Evolutionary conservation across 352 stramenopile genomes (phyloP).

Genomic region (Pythium folliculosum): DNA sequence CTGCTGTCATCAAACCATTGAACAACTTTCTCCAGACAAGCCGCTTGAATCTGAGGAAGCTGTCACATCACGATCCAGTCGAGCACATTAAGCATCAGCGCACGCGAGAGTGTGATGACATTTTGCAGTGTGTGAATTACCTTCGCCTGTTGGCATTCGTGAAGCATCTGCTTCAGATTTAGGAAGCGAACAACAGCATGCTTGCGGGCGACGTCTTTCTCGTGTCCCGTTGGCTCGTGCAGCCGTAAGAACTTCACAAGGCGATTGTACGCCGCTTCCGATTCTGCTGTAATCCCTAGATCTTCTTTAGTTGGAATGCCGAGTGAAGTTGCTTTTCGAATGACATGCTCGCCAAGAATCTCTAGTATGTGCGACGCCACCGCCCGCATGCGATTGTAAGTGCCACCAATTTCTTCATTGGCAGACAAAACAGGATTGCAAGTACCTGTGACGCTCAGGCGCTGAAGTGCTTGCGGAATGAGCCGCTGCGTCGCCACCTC

Average conservation of each 20-base stretch:
- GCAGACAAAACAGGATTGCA: background rate
- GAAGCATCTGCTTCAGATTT: slow-evolving; percentile 50
- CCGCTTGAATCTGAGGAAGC: slow-evolving; percentile 46
- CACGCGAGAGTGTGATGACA: too few relatives aligned
- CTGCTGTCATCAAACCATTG: slow-evolving; percentile 61
- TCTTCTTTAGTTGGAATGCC: slow-evolving; percentile 35
- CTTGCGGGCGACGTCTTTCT: slow-evolving; percentile 60
- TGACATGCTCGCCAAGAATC: slow-evolving; percentile 53
- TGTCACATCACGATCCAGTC: slow-evolving; percentile 19
- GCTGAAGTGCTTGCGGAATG: slow-evolving; percentile 41
- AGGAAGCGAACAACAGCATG: slow-evolving; percentile 52
- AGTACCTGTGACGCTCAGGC: slow-evolving; percentile 49
- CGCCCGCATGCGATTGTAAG: background rate
- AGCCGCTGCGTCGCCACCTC: slow-evolving; percentile 48
- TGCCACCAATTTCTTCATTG: background rate
- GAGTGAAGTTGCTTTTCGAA: slow-evolving; percentile 12
- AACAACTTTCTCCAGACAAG: slow-evolving; percentile 51
- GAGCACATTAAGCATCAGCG: too few relatives aligned
- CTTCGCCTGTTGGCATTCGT: slow-evolving; percentile 57
- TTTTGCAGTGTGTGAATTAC: slow-evolving; percentile 14
- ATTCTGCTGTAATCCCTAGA: slow-evolving; percentile 39
- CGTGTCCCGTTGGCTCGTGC: slow-evolving; percentile 57
- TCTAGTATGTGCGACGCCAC: slow-evolving; percentile 29
- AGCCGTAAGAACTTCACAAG: slow-evolving; percentile 58
- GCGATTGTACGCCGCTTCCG: slow-evolving; percentile 43